Percentiles rank a stretch among this genome's conserved stretches.
Conservation (phyloP, 1,284 basidiomycete genomes). For the Butyriboletus appendiculatus region DNA sequence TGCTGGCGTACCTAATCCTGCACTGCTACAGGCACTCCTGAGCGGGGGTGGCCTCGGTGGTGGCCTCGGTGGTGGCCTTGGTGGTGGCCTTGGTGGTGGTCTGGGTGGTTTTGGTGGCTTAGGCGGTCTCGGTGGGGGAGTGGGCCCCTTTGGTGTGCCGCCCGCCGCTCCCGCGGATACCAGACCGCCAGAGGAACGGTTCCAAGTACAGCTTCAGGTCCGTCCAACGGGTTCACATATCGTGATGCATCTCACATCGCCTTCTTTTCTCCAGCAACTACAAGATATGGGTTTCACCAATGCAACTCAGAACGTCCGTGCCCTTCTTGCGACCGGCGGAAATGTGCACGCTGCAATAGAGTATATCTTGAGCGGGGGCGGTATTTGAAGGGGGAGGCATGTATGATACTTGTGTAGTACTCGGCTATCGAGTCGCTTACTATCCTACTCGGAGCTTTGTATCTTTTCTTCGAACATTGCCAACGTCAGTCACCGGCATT, state of each 20-base stretch:
- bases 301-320: slow-evolving; percentile 86
- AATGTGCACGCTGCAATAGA: slow-evolving; percentile 91
- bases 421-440: too few species aligned
- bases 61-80: slow-evolving; percentile 11
- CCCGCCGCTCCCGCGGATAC: slow-evolving; percentile 59
- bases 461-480: too few species aligned
- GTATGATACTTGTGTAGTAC: too few species aligned
- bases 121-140: slow-evolving; percentile 34
- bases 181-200: slow-evolving; percentile 83
- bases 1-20: slow-evolving; percentile 35
- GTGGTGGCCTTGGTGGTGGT: slow-evolving; percentile 26
- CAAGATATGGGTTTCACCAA: slow-evolving; percentile 88
- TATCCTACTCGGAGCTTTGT: too few species aligned
- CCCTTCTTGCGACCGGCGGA: slow-evolving; percentile 83
- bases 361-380: slow-evolving; percentile 83
- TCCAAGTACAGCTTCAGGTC: slow-evolving; percentile 83
- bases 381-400: slow-evolving; percentile 42
- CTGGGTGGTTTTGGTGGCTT: slow-evolving; percentile 20
- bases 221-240: slow-evolving; percentile 12
- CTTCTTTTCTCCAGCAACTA: slow-evolving; percentile 61
- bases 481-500: too few species aligned
- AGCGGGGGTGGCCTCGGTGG: slow-evolving; percentile 11
- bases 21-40: slow-evolving; percentile 48
- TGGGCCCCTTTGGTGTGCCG: slow-evolving; percentile 33
- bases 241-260: neutral